A percentile compares a stretch with the other conserved stretches of the same genome.
These are phyloP conservation scores for Cytospora piceicola DNA, from an alignment of 2,329 filamentous ascomycete species.

Conservation along the genomic window DNA sequence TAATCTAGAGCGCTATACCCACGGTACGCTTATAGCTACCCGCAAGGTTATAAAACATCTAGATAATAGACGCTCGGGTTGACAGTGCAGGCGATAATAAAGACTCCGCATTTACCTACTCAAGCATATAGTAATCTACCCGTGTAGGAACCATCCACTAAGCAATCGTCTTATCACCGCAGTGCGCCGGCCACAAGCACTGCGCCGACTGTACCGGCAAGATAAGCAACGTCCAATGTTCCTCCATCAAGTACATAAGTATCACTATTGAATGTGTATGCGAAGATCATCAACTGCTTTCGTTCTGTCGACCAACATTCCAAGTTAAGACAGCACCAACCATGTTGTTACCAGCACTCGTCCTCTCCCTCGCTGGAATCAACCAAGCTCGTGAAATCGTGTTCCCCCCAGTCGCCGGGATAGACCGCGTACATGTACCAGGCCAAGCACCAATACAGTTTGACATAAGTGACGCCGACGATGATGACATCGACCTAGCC, in stretches of 20 bases:
- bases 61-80: no score
- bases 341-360: conserved; percentile 7
- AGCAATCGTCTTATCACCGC: background rate
- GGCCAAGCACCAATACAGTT: conserved; percentile 15
- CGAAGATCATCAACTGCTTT: background rate
- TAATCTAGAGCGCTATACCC: no score
- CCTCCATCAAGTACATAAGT: background rate
- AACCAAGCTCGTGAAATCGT: conserved; percentile 15
- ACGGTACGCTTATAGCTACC: no score
- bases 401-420: conserved; percentile 22
- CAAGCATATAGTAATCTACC: background rate
- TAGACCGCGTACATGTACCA: conserved; percentile 3
- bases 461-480: background rate
- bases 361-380: background rate
- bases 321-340: background rate
- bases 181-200: background rate
- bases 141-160: background rate
- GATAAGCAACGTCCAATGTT: background rate
- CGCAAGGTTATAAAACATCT: no score
- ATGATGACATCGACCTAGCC: conserved; percentile 24
- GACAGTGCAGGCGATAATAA: no score
- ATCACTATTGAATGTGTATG: background rate
- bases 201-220: background rate
- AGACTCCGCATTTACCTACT: background rate
- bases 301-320: background rate